Conservation (phyloP, 192 early-diverging fungal species). For the Martensiomyces pterosporus region DNA sequence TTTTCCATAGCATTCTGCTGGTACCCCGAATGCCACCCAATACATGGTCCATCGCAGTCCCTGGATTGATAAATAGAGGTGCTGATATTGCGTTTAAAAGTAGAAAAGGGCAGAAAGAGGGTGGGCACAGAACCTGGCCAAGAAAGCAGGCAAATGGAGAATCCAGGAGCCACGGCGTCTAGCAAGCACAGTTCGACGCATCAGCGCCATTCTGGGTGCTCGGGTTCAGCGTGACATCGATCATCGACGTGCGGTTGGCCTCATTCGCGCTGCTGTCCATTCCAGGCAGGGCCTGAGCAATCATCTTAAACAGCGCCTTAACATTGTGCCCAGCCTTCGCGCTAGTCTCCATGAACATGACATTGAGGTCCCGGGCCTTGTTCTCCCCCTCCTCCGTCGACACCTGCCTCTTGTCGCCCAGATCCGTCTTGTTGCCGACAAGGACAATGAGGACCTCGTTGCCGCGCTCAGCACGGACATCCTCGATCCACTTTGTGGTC, state of each 20-base stretch:
- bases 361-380: slow-evolving; percentile 92
- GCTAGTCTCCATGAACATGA: slow-evolving; percentile 99
- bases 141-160: too few species aligned
- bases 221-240: slow-evolving; percentile 55
- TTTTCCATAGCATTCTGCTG: too few species aligned
- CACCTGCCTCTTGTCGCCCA: slow-evolving; percentile 92
- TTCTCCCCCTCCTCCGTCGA: slow-evolving; percentile 97
- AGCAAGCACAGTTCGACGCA: slow-evolving; percentile 56
- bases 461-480: slow-evolving; percentile 96
- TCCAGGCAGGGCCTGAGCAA: slow-evolving; percentile 80
- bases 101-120: too few species aligned
- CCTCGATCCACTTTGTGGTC: slow-evolving; percentile 98
- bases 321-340: slow-evolving; percentile 99
- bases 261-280: slow-evolving; percentile 67
- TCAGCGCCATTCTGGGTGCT: slow-evolving; percentile 41
- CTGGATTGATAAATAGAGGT: too few species aligned
- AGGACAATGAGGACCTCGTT: slow-evolving; percentile 97
- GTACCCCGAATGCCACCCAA: too few species aligned
- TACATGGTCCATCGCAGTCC: too few species aligned
- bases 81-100: too few species aligned
- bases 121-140: too few species aligned
- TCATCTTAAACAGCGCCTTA: slow-evolving; percentile 94
- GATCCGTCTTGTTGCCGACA: slow-evolving; percentile 98
- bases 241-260: slow-evolving; percentile 46
- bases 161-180: too few species aligned